Percentiles rank a stretch among this genome's conserved stretches.
phyloP scores from a whole-genome alignment of 495 filamentous ascomycete species.

The Penicillium alfredii region DNA sequence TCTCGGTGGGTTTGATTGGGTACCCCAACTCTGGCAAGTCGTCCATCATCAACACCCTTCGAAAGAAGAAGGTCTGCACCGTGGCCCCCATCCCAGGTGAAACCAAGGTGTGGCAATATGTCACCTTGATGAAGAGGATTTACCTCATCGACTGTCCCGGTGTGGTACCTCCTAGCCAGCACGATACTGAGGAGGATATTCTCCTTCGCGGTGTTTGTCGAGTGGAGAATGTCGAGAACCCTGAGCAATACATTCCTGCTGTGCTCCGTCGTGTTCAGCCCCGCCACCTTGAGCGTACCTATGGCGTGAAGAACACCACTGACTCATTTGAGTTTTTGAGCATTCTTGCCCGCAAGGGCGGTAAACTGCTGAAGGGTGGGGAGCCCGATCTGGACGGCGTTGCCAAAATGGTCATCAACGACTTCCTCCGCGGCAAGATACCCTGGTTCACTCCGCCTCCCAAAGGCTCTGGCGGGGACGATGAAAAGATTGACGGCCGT shows the following conservation, averaged over 20 bases:
- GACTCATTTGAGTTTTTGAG: slow-evolving; percentile 80
- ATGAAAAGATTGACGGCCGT: slow-evolving; percentile 52
- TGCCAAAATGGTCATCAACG: slow-evolving; percentile 91
- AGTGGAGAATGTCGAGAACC: slow-evolving; percentile 91
- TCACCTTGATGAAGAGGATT: slow-evolving; percentile 94
- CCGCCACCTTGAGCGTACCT: slow-evolving; percentile 87
- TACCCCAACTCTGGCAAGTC: slow-evolving; percentile 90
- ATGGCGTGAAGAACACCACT: slow-evolving; percentile 64
- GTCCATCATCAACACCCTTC: slow-evolving; percentile 86
- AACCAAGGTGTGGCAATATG: slow-evolving; percentile 97
- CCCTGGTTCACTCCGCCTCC: slow-evolving; percentile 93
- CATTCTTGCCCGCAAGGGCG: slow-evolving; percentile 78
- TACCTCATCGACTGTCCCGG: slow-evolving; percentile 97
- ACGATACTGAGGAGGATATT: slow-evolving; percentile 80
- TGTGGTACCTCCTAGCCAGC: slow-evolving; percentile 79
- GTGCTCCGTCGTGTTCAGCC: slow-evolving; percentile 73
- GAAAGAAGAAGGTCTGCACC: slow-evolving; percentile 86
- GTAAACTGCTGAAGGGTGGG: slow-evolving; percentile 77
- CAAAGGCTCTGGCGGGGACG: slow-evolving; percentile 44
- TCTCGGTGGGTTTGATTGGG: slow-evolving; percentile 81
- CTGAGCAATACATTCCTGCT: slow-evolving; percentile 88
- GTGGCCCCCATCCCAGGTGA: slow-evolving; percentile 91
- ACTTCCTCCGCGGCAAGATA: slow-evolving; percentile 89
- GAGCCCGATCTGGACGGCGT: slow-evolving; percentile 91
- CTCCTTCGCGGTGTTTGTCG: slow-evolving; percentile 88